Conservation (phyloP, 225 moss, liverwort and hornwort species). For the Polytrichum commune region DNA sequence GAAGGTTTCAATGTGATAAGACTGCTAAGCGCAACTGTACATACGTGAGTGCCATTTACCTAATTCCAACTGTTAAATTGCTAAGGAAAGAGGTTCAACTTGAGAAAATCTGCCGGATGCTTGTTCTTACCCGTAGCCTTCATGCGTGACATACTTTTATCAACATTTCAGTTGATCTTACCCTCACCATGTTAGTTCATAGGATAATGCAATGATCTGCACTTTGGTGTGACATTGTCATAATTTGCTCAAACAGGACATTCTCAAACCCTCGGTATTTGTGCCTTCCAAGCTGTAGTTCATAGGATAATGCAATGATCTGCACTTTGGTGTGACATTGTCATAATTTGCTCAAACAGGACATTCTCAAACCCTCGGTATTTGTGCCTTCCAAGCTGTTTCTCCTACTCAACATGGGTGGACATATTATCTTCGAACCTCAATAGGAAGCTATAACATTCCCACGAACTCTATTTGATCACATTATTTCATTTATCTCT, state of each 20-base stretch:
- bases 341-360: not conserved
- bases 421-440: not conserved
- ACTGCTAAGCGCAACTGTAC: too few relatives aligned
- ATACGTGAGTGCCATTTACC: not conserved
- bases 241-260: not conserved
- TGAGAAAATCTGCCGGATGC: not conserved
- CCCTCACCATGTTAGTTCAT: too few relatives aligned
- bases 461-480: too few relatives aligned
- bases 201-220: too few relatives aligned
- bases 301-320: too few relatives aligned
- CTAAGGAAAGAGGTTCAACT: not conserved
- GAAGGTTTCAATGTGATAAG: too few relatives aligned
- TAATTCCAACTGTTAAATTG: not conserved
- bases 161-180: too few relatives aligned
- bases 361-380: not conserved
- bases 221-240: not conserved
- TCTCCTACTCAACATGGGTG: not conserved
- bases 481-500: too few relatives aligned
- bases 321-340: too few relatives aligned
- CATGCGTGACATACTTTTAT: too few relatives aligned
- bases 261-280: not conserved
- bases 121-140: not conserved
- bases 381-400: not conserved
- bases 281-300: not conserved
- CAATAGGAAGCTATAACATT: too few relatives aligned